Percentiles rank a stretch among this genome's conserved stretches.
These are phyloP conservation scores for Stylonectria norvegica DNA, from an alignment of 2,329 filamentous ascomycete species.

Conservation along the genomic window DNA sequence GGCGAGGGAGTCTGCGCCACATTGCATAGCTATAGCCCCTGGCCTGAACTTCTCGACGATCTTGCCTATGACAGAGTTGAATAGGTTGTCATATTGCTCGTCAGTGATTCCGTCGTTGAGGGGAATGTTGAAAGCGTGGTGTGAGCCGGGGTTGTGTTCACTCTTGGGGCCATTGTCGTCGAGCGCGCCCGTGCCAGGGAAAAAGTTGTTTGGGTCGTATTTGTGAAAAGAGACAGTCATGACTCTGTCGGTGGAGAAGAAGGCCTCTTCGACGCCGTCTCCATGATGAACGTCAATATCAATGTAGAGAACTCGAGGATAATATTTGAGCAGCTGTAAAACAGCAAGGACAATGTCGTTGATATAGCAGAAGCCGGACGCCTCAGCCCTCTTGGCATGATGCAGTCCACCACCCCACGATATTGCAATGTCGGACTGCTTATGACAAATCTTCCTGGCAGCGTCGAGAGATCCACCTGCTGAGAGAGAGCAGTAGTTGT, in stretches of 20 bases:
- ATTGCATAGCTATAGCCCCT: constrained; percentile 88
- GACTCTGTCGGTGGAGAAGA: constrained; percentile 83
- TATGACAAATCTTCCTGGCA: constrained; percentile 79
- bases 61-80: constrained; percentile 73
- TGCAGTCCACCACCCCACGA: constrained; percentile 97
- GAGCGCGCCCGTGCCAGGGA: constrained; percentile 84
- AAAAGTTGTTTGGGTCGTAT: constrained; percentile 80
- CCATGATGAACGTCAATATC: constrained; percentile 92
- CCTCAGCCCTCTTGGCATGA: constrained; percentile 91
- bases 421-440: constrained; percentile 91
- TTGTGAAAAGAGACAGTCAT: constrained; percentile 97
- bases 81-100: constrained; percentile 81
- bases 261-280: constrained; percentile 87
- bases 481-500: constrained; percentile 92
- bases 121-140: constrained; percentile 87
- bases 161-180: constrained; percentile 81
- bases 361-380: constrained; percentile 96
- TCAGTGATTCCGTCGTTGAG: constrained; percentile 89
- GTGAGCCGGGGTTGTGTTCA: constrained; percentile 80
- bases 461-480: constrained; percentile 88
- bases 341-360: constrained; percentile 97
- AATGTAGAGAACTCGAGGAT: constrained; percentile 87
- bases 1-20: constrained; percentile 89
- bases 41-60: constrained; percentile 84
- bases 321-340: constrained; percentile 76